These are phyloP conservation scores for Cunninghamia lanceolata DNA, from an alignment of 75 land plant genomes.

Conservation along the genomic window DNA sequence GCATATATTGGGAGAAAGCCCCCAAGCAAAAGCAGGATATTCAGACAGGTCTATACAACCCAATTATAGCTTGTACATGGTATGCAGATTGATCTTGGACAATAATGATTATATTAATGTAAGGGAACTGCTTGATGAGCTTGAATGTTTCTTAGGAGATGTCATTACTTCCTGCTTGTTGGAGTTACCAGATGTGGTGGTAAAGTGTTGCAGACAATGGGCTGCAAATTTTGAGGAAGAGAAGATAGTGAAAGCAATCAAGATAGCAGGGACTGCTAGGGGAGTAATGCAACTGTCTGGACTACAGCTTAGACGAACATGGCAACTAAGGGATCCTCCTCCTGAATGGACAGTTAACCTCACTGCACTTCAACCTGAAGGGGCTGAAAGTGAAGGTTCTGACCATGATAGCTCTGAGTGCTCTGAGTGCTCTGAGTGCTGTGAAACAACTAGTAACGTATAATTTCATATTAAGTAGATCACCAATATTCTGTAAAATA, in stretches of 20 bases:
- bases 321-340: background rate
- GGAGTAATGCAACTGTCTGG: background rate
- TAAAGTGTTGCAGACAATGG: background rate
- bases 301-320: background rate
- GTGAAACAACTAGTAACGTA: background rate
- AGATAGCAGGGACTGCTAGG: background rate
- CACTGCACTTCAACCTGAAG: background rate
- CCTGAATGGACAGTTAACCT: background rate
- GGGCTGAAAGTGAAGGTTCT: background rate
- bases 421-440: background rate
- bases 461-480: too few species aligned
- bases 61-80: background rate
- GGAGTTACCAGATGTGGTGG: background rate
- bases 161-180: background rate
- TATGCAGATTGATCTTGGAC: background rate
- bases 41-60: background rate
- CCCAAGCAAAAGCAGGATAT: background rate
- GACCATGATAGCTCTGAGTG: background rate
- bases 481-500: too few species aligned
- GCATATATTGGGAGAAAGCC: background rate
- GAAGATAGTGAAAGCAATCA: conserved; percentile 1
- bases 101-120: background rate
- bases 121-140: background rate
- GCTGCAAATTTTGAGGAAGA: background rate
- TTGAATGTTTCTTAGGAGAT: background rate